phyloP scores from a whole-genome alignment of 495 filamentous ascomycete genomes.

The Bathelium albidoporum region DNA sequence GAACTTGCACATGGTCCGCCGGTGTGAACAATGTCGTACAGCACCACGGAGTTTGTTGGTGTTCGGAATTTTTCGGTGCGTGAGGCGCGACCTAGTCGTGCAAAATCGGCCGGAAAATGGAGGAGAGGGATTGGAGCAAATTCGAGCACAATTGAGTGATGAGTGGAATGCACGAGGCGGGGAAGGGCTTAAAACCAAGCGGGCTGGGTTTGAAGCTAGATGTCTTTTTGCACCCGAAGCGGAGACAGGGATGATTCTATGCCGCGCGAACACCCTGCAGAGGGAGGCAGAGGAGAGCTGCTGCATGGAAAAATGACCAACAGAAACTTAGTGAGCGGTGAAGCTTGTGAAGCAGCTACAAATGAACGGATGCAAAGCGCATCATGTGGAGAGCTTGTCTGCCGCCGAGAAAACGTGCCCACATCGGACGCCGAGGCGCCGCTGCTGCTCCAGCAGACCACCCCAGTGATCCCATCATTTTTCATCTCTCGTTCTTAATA shows the following conservation, averaged over 20 bases:
- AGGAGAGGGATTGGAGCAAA: neutral
- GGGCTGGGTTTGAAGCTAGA: neutral
- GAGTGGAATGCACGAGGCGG: neutral
- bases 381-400: conserved; percentile 2
- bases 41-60: neutral
- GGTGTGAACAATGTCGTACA: conserved; percentile 34
- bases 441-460: too few relatives aligned
- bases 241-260: neutral
- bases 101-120: neutral
- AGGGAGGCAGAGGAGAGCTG: neutral
- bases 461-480: too few relatives aligned
- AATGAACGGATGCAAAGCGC: neutral
- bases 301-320: neutral
- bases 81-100: neutral
- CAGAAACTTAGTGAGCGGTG: conserved; percentile 4
- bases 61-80: too few relatives aligned
- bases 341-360: neutral
- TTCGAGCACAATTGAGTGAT: neutral
- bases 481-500: too few relatives aligned
- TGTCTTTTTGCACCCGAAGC: neutral
- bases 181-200: neutral
- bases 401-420: neutral
- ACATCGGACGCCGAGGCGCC: neutral
- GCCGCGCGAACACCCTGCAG: neutral
- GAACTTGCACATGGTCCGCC: conserved; percentile 33